Base-by-base conservation (phyloP, 148 eudicot genomes). In the Arbutus unedo region DNA sequence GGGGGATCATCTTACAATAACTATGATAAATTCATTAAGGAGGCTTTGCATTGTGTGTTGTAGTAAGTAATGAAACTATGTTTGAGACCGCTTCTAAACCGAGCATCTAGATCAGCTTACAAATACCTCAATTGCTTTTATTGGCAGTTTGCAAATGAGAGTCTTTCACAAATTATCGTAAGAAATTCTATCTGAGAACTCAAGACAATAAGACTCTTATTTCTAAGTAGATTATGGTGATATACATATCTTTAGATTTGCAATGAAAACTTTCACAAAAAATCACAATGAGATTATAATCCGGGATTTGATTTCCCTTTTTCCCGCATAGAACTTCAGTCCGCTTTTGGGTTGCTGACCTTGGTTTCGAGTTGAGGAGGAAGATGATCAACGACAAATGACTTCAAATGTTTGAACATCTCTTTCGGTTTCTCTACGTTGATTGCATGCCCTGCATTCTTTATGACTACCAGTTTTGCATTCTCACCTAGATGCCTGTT, bases 391-490 rank as follows among this genome's bases (percentile, higher is more conserved):
- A 84, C 0, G 43, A 96, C 91, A 78, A 93, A 94, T 3, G 90
- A 81, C 88, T 94, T 96, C 85, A 96, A 59, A 87, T 85, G 86
- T 78, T 89, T 88, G 87, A 77, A 88, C 19, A 96, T 47, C 74
- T 86, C 85, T 83, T 91, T 94, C 2, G 94, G 85, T 82, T 90
- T 93, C 93, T 96, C 98, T 49, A 90, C 77, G 87, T 94, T 93
- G 5, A 93, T 79, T 14, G 95, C 98, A 71, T 96, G 98, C 54
- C 98, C 98, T 81, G 93, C 91, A 77, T 94, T 83, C 89, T 94
- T 87, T 18, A 94, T 71, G 25, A 91, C 64, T 45, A 89, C 97
- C 18, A 96, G 89, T 81, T 94, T 51, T 21, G 98, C 91, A 16
- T 85, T 91, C 49, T 90, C 91, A 21, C 89, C 97, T 55, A 94